Base-by-base conservation (phyloP, 2,329 filamentous ascomycete genomes). In the Aspergillus sp. region DNA sequence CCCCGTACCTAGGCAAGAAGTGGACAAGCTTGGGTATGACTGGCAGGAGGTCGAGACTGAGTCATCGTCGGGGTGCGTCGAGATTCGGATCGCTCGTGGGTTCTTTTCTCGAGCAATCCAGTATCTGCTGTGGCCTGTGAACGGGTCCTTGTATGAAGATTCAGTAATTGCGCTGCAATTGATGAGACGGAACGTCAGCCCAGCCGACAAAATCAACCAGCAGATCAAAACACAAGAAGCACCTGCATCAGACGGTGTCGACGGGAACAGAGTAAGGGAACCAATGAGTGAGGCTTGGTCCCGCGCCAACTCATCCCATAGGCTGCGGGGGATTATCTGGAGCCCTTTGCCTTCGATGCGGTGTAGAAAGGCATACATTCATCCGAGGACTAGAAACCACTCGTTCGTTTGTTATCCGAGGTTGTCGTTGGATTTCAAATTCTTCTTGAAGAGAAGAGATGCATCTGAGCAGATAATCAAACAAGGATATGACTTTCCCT, bases 301-400 rank as follows among this genome's bases (percentile, higher is more conserved):
- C 41, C 19, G 53, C 30, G 53, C 53, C 54, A 53, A 57, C 52
- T 28, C 17, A 58, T 66, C 55, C 58, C 55, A 68, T 70, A 65
- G 66, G 66, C 62, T 66, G 64, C 57, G 43, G 55, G 48, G 48
- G 59, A 47, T 28, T 41, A 48, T 57, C 54, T 57, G 0, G 30
- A 52, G 30, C 55, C 34, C 25, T 50, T 66, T 56, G 66, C 72
- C 71, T 64, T 68, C 64, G 72, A 69, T 73, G 70, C 69, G 69
- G 72, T 72, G 69, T 69, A 68, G 68, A 68, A 70, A 63, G 62
- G 58, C 49, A 62, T 34, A 60, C 54, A 38, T 45, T 47, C 53
- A 41, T 41, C 28, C 48, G 49, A 17, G 47, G 22, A 52, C 34
- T 56, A n/a, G 45, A 46, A 47, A 48, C 30, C 46, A 30, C 28